Conservation (phyloP, 495 filamentous ascomycete genomes). For the Aspergillus hancockii region DNA sequence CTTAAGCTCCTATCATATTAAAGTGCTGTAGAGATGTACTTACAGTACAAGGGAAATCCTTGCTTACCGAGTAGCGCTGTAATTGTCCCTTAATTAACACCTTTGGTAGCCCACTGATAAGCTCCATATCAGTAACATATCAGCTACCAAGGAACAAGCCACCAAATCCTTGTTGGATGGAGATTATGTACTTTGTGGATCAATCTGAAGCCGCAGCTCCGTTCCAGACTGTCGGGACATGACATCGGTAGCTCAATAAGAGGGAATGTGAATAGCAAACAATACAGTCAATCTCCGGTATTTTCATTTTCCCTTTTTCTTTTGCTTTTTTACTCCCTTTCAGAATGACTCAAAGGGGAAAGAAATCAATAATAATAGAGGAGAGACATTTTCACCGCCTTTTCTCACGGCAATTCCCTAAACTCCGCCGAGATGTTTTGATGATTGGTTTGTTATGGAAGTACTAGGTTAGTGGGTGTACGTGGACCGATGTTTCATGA, state of each 20-base stretch:
- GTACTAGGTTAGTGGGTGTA: background rate
- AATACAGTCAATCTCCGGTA: background rate
- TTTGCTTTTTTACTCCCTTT: background rate
- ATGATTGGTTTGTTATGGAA: background rate
- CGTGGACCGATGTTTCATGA: slow-evolving; percentile 8
- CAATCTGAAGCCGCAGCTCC: slow-evolving; percentile 28
- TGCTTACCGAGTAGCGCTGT: background rate
- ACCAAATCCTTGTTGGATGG: slow-evolving; percentile 12
- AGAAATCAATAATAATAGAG: background rate
- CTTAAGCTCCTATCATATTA: background rate
- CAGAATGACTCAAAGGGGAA: background rate
- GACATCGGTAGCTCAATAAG: background rate
- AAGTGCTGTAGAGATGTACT: background rate
- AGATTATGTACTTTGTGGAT: slow-evolving; percentile 24
- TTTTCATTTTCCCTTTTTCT: background rate
- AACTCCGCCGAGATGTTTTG: background rate
- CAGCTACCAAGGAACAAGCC: slow-evolving; percentile 11
- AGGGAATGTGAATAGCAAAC: background rate
- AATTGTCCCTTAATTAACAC: background rate
- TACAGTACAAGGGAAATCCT: background rate
- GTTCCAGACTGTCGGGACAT: slow-evolving; percentile 39
- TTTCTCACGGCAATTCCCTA: background rate
- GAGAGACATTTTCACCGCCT: background rate
- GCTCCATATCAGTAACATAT: slow-evolving; percentile 4
- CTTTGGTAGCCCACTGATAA: background rate